A percentile compares a stretch with the other conserved stretches of the same genome.
Conservation (phyloP, 83 land plant species). For the Isoetes engelmannii region DNA sequence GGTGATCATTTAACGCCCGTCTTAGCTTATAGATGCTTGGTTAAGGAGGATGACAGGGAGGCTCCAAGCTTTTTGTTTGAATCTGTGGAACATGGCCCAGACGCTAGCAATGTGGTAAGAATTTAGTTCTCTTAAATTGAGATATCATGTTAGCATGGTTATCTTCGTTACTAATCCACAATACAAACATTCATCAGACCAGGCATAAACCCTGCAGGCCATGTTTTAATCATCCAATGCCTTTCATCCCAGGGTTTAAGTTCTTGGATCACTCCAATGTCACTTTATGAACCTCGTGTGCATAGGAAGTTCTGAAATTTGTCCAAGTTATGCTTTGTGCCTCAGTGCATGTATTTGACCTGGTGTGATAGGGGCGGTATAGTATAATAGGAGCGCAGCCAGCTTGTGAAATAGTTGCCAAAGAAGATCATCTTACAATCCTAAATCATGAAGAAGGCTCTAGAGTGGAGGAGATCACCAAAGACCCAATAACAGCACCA, state of each 20-base stretch:
- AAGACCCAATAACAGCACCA: constrained; percentile 77
- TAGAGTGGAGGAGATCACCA: constrained; percentile 49
- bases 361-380: constrained; percentile 60
- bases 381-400: constrained; percentile 92
- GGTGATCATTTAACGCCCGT: constrained; percentile 70
- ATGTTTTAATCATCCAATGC: too few species aligned
- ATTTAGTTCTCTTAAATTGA: not conserved
- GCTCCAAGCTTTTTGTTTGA: constrained; percentile 91
- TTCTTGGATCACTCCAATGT: too few species aligned
- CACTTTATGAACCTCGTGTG: too few species aligned
- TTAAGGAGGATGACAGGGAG: constrained; percentile 80
- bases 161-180: too few species aligned
- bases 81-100: constrained; percentile 66
- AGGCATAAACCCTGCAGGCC: too few species aligned
- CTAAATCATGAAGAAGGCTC: constrained; percentile 72
- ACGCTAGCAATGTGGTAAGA: constrained; percentile 49
- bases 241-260: too few species aligned
- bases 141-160: too few species aligned
- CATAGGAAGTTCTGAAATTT: too few species aligned
- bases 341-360: not conserved
- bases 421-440: constrained; percentile 60
- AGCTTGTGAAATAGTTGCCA: constrained; percentile 78
- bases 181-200: too few species aligned
- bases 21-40: constrained; percentile 82
- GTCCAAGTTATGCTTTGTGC: too few species aligned